Percentiles rank a stretch among this genome's conserved stretches.
phyloP scores from a whole-genome alignment of 2,329 filamentous ascomycete species.

The Colletotrichum spinosum region DNA sequence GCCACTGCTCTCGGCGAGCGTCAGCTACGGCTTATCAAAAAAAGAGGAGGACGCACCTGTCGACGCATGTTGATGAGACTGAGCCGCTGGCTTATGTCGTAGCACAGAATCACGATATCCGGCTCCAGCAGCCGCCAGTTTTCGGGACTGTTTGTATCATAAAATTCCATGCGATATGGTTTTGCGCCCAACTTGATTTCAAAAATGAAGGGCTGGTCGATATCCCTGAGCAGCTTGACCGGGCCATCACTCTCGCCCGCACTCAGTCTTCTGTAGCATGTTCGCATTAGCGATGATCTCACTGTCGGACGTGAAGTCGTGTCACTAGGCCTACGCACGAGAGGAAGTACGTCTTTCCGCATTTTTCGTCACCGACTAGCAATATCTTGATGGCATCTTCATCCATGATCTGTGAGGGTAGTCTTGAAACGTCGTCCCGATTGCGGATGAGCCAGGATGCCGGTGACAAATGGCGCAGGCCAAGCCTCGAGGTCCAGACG shows the following conservation, averaged over 20 bases:
- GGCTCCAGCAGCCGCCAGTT: constrained; percentile 70
- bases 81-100: constrained; percentile 69
- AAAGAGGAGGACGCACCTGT: constrained; percentile 55
- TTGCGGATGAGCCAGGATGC: constrained; percentile 18
- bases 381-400: constrained; percentile 63
- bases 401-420: constrained; percentile 54
- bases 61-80: constrained; percentile 69
- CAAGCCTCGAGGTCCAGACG: constrained; percentile 5
- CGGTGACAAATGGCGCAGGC: constrained; percentile 36
- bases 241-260: constrained; percentile 53
- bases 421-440: constrained; percentile 16
- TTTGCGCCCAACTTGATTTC: constrained; percentile 56
- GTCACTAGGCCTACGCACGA: constrained; percentile 58
- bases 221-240: constrained; percentile 65
- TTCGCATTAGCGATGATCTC: constrained; percentile 18
- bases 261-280: constrained; percentile 61
- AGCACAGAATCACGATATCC: constrained; percentile 70
- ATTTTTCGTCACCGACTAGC: constrained; percentile 68
- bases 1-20: constrained; percentile 60
- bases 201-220: constrained; percentile 71
- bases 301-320: neutral
- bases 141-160: constrained; percentile 68
- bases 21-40: constrained; percentile 2
- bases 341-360: constrained; percentile 72
- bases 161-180: constrained; percentile 68